Base-by-base conservation (phyloP, 306 rosid species). In the Cucurbita moschata region DNA sequence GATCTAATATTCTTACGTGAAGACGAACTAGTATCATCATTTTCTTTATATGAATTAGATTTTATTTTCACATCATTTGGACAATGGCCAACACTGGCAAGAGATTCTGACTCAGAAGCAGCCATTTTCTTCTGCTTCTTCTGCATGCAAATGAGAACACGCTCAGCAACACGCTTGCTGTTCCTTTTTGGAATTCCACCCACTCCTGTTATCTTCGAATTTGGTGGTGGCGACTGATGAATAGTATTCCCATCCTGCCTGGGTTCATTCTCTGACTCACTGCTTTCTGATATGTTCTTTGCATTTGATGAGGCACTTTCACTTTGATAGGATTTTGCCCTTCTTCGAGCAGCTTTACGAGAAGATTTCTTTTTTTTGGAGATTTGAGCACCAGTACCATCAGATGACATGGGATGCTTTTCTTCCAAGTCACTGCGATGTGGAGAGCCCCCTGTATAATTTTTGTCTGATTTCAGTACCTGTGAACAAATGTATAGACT, bases 281-380 rank as follows among this genome's bases (percentile, higher is more conserved):
- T 91, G 86, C 99, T 91, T 82, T 91, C 97, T 21, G 91, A 89
- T 56, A 89, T 79, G 79, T 84, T 88, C 79, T 85, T 91, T 47
- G 91, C 96, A 80, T 89, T 91, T 63, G 99, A 95, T 60, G 99
- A 91, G 83, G 96, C 92, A 77, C 96, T 88, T 87, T 89, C 99
- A 87, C 96, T 91, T 79, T 83, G 97, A 77, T 79, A 81, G 73
- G 85, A 79, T 81, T 88, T 89, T 18, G 72, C 73, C 82, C 86
- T 85, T 83, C 80, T 88, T 81, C 85, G 90, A 61, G 81, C 81
- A 79, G 94, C 64, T 52, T 63, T 64, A 77, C 80, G 78, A 76
- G 74, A 77, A 78, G 86, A 77, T 63, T 87, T 91, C 83, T 88
- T 95, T 76, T 85, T 81, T 6, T 85, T 79, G 49, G 84, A 83